Evolutionary conservation across 1,284 basidiomycete genomes (phyloP), one percentile per base, ranked within the genome.

Genomic region (Trichosporon asahii): DNA sequence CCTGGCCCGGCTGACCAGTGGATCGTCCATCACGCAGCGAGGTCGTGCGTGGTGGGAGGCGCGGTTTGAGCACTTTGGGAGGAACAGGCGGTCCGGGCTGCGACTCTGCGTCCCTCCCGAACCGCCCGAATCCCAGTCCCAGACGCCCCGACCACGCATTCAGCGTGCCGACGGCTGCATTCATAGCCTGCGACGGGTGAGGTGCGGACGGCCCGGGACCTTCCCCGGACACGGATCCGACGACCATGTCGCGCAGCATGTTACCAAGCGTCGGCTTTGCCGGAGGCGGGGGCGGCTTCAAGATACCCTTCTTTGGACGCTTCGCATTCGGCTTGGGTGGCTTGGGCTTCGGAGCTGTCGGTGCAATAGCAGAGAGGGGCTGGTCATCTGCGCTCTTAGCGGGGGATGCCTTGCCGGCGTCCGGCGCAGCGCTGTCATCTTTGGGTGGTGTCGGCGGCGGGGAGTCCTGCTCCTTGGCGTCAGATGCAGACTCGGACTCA

Each of bases 201-300:
- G 53, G 66, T 5, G 64, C 37, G 0, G 71, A 69, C 21, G 70
- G 67, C 4, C 70, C 73, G 1, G 74, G 73, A 18, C 63, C 69
- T n/a, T 72, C 74, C 55, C 76, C 77, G 49, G 79, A 76, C 29
- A 79, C 80, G 5, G 76, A 76, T 1, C 74, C 76, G 27, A 78
- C 66, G 25, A 76, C 76, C 25, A 82, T 79, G 68, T 84, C 83
- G 25, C 83, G 75, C 12, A 84, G 72, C 18, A 81, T 74, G 49
- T 80, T 80, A 0, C 78, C 76, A 11, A 84, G 72, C 7, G 82
- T 80, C 2, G 82, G 81, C 71, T 82, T 83, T 15, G 76, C 72
- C 23, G 83, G 83, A 1, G 83, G 82, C 15, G 82, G 83, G 2
- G 83, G 80, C 0, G 83, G 82, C 72, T 83, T 83, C 53, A 84